A percentile compares a stretch with the other conserved stretches of the same genome.
Evolutionary conservation across 257 asterid species (phyloP).

Genomic region (Eustoma russellianum): DNA sequence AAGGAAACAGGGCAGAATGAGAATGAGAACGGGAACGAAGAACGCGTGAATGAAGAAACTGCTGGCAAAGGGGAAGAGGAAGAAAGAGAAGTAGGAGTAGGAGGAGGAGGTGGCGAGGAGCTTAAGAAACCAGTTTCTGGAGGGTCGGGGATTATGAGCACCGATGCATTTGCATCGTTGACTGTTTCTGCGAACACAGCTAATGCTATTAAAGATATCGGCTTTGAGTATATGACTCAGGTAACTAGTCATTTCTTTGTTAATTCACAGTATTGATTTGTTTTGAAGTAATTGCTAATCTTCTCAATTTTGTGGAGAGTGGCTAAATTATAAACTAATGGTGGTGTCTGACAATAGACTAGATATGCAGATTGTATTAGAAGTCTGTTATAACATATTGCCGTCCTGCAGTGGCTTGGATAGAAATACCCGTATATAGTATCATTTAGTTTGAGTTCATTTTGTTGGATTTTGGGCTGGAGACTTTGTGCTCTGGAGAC

Average conservation of each 20-base stretch:
- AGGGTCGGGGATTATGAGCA: constrained; percentile 83
- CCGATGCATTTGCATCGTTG: constrained; percentile 43
- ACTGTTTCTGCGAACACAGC: constrained; percentile 52
- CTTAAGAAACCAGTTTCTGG: constrained; percentile 23
- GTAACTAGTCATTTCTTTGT: constrained; percentile 20
- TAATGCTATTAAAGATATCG: constrained; percentile 69
- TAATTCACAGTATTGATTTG: too few relatives aligned
- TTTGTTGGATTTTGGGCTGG: background rate
- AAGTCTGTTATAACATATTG: too few relatives aligned
- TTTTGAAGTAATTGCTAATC: too few relatives aligned
- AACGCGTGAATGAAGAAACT: constrained; percentile 14
- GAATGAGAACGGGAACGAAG: constrained; percentile 14
- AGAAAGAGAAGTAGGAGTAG: constrained; percentile 17
- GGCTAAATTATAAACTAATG: too few relatives aligned
- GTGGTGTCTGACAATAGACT: too few relatives aligned
- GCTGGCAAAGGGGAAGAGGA: constrained; percentile 5
- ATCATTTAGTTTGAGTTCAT: too few relatives aligned
- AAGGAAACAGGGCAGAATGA: constrained; percentile 16
- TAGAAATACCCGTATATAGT: too few relatives aligned
- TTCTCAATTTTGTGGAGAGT: too few relatives aligned
- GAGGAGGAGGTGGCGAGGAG: constrained; percentile 19
- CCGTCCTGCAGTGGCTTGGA: too few relatives aligned
- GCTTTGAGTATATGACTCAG: constrained; percentile 83
- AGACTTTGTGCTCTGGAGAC: background rate
- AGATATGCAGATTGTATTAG: too few relatives aligned